phyloP scores from a whole-genome alignment of 495 filamentous ascomycete species.

The Parachaetomium inaequale region DNA sequence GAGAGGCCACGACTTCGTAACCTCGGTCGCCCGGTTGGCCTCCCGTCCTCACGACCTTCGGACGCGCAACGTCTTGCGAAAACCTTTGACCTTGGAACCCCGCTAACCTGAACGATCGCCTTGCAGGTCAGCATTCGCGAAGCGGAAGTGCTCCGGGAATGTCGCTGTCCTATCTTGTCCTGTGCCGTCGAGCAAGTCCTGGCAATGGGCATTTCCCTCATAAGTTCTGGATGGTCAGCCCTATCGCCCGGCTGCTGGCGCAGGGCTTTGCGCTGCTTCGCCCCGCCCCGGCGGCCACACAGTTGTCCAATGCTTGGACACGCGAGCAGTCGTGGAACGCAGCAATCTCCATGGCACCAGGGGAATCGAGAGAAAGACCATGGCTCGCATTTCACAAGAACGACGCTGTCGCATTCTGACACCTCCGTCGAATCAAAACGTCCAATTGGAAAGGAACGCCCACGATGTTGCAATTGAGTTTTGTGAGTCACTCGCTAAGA shows the following conservation, averaged over 20 bases:
- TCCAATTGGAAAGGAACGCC: conserved; percentile 22
- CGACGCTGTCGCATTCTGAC: background rate
- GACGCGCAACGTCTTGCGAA: conserved; percentile 27
- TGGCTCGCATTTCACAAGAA: background rate
- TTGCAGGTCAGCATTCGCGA: background rate
- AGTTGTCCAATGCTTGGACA: background rate
- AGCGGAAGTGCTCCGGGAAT: conserved; percentile 6
- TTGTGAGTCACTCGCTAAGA: conserved; percentile 28
- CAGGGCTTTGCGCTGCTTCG: background rate
- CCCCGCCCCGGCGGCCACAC: background rate
- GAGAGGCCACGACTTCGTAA: conserved; percentile 9
- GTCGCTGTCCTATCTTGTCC: background rate
- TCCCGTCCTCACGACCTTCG: background rate
- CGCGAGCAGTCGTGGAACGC: background rate
- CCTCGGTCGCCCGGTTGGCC: conserved; percentile 1
- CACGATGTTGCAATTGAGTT: conserved; percentile 27
- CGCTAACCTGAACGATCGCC: background rate
- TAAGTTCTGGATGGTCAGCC: background rate
- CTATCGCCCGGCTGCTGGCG: background rate
- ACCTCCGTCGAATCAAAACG: conserved; percentile 27
- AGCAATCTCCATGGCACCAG: background rate
- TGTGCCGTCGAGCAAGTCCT: no score
- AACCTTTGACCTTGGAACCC: background rate
- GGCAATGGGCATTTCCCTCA: background rate
- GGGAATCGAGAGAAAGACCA: background rate